Evolutionary conservation across 495 filamentous ascomycete species (phyloP), one percentile per base, ranked within the genome.

Genomic region (Penicillium paxilli): DNA sequence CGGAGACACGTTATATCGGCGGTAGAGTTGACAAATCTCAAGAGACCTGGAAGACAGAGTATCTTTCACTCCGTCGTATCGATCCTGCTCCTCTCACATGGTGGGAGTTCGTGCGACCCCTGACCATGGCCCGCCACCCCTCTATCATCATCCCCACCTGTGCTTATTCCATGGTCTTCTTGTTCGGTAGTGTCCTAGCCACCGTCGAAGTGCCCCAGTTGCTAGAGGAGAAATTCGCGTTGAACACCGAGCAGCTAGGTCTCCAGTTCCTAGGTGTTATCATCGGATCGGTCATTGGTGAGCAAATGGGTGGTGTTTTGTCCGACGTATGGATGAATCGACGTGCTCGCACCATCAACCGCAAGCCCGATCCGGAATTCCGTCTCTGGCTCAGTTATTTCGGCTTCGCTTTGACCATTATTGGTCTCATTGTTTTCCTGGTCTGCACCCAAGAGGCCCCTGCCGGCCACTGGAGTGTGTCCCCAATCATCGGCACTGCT

Each of bases 341-440:
- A 6, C 59, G 66, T 10, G 49, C 58, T 11, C 57, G 57, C 9
- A 65, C 56, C 30, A 62, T 65, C n/a, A 55, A 57, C 14, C 49
- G 55, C 16, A 67, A 64, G 28, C 65, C 71, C 5, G 57, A 63
- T 5, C 75, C 79, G 0, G 76, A 80, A 42, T 72, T 65, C 54
- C 67, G 81, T 5, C 67, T 84, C 4, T 84, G 80, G 79, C 63
- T 84, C n/a, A 73, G 66, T 48, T 83, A 83, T 53, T 40, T 72
- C 20, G 81, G 80, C 5, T 78, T 73, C 32, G 53, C 71, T 2
- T 55, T 78, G 12, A 60, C 73, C 8, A 80, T 83, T 50, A 62
- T 72, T 40, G 81, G 81, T 0, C n/a, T 80, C 10, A 66, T 81
- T 25, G 70, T 84, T 9, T 84, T 83, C 56, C 60, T 76, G 12